phyloP scores from a whole-genome alignment of 805 yeast genomes.

The Groenewaldozyma salmanticensis region DNA sequence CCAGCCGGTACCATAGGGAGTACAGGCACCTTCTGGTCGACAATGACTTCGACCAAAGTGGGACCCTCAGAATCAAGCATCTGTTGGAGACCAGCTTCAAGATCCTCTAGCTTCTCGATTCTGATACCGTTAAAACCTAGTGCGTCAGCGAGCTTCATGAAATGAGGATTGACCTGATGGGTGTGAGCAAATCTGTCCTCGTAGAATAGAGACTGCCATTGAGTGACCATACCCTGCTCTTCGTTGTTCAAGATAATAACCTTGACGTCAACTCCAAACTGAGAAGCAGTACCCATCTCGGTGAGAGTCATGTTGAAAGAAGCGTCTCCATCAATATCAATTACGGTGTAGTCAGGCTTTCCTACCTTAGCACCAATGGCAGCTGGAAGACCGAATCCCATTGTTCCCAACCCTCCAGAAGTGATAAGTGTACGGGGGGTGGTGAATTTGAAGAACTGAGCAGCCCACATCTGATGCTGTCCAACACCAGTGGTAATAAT shows the following conservation, averaged over 20 bases:
- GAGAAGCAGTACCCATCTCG: conserved; percentile 90
- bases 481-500: conserved; percentile 97
- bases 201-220: conserved; percentile 97
- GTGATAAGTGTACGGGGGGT: conserved; percentile 89
- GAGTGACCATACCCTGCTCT: conserved; percentile 99
- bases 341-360: conserved; percentile 86
- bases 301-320: conserved; percentile 96
- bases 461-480: conserved; percentile 99
- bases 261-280: conserved; percentile 86
- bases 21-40: conserved; percentile 88
- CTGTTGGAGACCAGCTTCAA: conserved; percentile 47
- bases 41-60: conserved; percentile 78
- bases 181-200: conserved; percentile 98
- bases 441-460: conserved; percentile 93
- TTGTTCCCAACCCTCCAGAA: conserved; percentile 98
- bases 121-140: conserved; percentile 86
- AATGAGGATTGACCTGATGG: conserved; percentile 91
- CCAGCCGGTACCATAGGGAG: conserved; percentile 98
- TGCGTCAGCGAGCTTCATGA: conserved; percentile 84
- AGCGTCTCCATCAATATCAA: conserved; percentile 98
- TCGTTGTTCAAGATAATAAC: conserved; percentile 86
- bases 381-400: conserved; percentile 97
- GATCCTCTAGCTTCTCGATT: conserved; percentile 58
- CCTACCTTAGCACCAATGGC: conserved; percentile 99
- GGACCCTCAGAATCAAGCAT: conserved; percentile 76